phyloP scores from a whole-genome alignment of 805 yeast species.

The Myxozyma nipponensis region DNA sequence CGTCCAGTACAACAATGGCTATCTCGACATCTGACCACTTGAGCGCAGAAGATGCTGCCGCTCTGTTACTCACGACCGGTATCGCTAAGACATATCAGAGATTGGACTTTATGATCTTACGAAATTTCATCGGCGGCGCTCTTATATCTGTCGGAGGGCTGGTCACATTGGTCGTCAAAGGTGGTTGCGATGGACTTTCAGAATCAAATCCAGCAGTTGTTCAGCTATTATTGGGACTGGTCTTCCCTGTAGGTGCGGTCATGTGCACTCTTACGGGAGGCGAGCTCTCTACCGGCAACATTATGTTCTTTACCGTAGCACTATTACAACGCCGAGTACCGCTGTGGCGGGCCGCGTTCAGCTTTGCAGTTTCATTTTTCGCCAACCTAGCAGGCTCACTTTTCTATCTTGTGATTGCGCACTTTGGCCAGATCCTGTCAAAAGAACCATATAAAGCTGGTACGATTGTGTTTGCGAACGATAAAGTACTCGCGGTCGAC shows the following conservation, averaged over 20 bases:
- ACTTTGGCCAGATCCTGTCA: slow-evolving; percentile 21
- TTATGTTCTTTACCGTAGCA: slow-evolving; percentile 20
- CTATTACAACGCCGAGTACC: slow-evolving; percentile 22
- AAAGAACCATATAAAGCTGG: slow-evolving; percentile 20
- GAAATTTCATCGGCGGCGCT: slow-evolving; percentile 27
- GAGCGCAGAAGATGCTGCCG: slow-evolving; percentile 26
- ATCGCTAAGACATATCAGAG: slow-evolving; percentile 23
- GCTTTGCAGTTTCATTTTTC: slow-evolving; percentile 23
- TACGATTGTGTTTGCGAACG: slow-evolving; percentile 20
- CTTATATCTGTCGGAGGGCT: slow-evolving; percentile 27
- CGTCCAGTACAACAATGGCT: no score
- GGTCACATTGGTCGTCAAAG: slow-evolving; percentile 24
- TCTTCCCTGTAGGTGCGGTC: slow-evolving; percentile 27
- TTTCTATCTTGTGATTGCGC: slow-evolving; percentile 24
- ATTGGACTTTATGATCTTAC: slow-evolving; percentile 19
- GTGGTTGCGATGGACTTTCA: slow-evolving; percentile 22
- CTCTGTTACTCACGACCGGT: slow-evolving; percentile 18
- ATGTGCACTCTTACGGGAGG: slow-evolving; percentile 28
- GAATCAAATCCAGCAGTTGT: slow-evolving; percentile 25
- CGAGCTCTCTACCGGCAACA: slow-evolving; percentile 27
- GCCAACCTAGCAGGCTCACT: slow-evolving; percentile 26
- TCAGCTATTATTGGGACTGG: slow-evolving; percentile 22
- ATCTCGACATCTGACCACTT: slow-evolving; percentile 13
- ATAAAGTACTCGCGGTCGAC: slow-evolving; percentile 16
- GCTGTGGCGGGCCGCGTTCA: slow-evolving; percentile 18